Evolutionary conservation across 352 stramenopile species (phyloP).

Genomic region (Globisporangium acanthophoron): DNA sequence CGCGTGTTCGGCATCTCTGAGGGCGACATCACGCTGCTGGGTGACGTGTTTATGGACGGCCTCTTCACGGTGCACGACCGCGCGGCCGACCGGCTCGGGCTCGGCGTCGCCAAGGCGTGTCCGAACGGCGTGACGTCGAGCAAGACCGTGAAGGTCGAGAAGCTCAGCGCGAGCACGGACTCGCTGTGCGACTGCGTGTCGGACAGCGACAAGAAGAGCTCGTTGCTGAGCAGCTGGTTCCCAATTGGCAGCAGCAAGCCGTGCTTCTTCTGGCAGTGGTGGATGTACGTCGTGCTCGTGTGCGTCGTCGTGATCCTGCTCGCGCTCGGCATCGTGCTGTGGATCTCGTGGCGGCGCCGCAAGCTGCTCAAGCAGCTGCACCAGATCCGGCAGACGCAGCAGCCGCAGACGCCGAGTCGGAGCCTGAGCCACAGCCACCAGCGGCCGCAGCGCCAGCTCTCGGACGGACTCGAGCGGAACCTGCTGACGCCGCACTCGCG

Average conservation of each 20-base stretch:
- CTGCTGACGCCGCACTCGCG: constrained; percentile 27
- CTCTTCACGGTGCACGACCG: constrained; percentile 80
- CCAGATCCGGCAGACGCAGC: constrained; percentile 23
- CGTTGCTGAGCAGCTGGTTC: constrained; percentile 51
- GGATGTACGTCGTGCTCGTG: constrained; percentile 81
- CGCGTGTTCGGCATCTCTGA: constrained; percentile 82
- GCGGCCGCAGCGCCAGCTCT: constrained; percentile 27
- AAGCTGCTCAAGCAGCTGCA: constrained; percentile 41
- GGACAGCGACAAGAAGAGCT: constrained; percentile 46
- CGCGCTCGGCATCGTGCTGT: constrained; percentile 39
- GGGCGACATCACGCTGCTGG: constrained; percentile 63
- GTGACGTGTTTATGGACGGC: constrained; percentile 84
- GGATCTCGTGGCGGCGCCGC: constrained; percentile 44
- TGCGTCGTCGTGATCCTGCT: constrained; percentile 48
- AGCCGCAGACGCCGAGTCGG: background rate
- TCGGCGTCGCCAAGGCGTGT: constrained; percentile 66
- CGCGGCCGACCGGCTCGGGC: constrained; percentile 38
- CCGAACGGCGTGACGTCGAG: constrained; percentile 60
- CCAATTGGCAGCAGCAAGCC: constrained; percentile 52
- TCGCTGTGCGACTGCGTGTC: constrained; percentile 71
- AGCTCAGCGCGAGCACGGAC: constrained; percentile 15
- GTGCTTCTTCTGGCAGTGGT: constrained; percentile 87
- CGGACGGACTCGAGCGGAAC: constrained; percentile 35
- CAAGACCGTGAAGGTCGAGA: constrained; percentile 61
- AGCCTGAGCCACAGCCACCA: background rate